Evolutionary conservation across 2,329 filamentous ascomycete genomes (phyloP).

Genomic region (Cordyceps javanica): DNA sequence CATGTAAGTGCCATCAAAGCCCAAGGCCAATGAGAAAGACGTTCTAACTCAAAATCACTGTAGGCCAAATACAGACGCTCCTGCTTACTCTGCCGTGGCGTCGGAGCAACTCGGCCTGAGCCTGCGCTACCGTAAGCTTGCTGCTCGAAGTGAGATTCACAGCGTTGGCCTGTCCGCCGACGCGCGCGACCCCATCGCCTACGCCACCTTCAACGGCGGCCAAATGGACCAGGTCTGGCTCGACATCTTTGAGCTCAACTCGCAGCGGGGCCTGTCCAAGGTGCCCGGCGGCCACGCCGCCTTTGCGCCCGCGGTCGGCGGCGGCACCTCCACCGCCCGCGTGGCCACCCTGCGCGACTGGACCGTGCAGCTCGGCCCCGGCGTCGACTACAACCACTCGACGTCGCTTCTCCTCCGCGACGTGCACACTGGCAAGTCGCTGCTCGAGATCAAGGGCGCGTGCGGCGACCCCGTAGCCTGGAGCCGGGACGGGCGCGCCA

Average conservation of each 20-base stretch:
- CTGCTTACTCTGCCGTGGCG: slow-evolving; percentile 2
- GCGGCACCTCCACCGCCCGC: slow-evolving; percentile 14
- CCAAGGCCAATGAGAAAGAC: background rate
- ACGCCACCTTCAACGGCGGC: slow-evolving; percentile 25
- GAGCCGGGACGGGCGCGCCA: slow-evolving; percentile 24
- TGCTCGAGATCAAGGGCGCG: slow-evolving; percentile 26
- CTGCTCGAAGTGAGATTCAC: slow-evolving; percentile 27
- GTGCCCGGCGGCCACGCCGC: slow-evolving; percentile 25
- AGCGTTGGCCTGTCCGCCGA: slow-evolving; percentile 25
- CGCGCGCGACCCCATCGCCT: slow-evolving; percentile 19
- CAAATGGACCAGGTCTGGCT: slow-evolving; percentile 29
- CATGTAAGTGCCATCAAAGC: background rate
- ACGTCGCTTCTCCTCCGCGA: slow-evolving; percentile 27
- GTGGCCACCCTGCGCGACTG: slow-evolving; percentile 27
- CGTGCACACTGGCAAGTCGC: slow-evolving; percentile 24
- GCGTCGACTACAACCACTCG: slow-evolving; percentile 25
- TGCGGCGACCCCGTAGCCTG: slow-evolving; percentile 25
- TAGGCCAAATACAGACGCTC: background rate
- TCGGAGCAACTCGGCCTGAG: slow-evolving; percentile 18
- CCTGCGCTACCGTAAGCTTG: slow-evolving; percentile 23
- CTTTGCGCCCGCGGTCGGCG: slow-evolving; percentile 18
- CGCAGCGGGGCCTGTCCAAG: slow-evolving; percentile 24
- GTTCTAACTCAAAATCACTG: background rate
- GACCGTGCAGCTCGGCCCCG: slow-evolving; percentile 24
- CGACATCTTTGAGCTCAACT: slow-evolving; percentile 27